Evolutionary conservation across 2,329 filamentous ascomycete genomes (phyloP), one percentile per base, ranked within the genome.

Genomic region (Amauroascus niger): DNA sequence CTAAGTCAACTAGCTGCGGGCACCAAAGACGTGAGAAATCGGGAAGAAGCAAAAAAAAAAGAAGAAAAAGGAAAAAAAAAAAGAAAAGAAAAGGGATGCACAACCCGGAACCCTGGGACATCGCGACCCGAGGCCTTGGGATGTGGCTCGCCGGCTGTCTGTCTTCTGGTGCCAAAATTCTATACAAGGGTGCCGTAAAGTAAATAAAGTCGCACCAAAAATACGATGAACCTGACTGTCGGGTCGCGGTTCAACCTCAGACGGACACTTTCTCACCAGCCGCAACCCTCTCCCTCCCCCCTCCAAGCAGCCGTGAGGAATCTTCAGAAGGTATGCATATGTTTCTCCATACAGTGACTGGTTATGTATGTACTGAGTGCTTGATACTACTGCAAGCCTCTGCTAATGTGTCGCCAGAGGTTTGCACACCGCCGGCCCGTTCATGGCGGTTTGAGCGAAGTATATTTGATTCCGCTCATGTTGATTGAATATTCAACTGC

Each of bases 171-270:
- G n/a, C n/a, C n/a, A n/a, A n/a, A n/a, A n/a, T n/a, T n/a, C n/a
- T n/a, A n/a, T 48, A 18, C 45, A 48, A 48, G 45, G 45, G 37
- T 48, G 28, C 18, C 30, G 22, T 3, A 35, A 5, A 14, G 2
- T 9, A 14, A n/a, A 16, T 39, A 18, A 18, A 16, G 14, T 16
- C 35, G 4, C 20, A 16, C 22, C 11, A 16, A 28, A 1, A 47
- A 47, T 35, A 16, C 37, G 39, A 22, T n/a, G 39, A 51, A 18
- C 49, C 39, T 22, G 24, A 32, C 39, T 43, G 49, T 51, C 49
- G 49, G 49, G 49, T 51, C 49, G 18, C 6, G n/a, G n/a, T n/a
- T n/a, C n/a, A n/a, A n/a, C n/a, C n/a, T n/a, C n/a, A n/a, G n/a
- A n/a, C n/a, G n/a, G n/a, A n/a, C n/a, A n/a, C n/a, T n/a, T n/a